Base-by-base conservation (phyloP, 495 filamentous ascomycete genomes). In the Thozetella sp. region DNA sequence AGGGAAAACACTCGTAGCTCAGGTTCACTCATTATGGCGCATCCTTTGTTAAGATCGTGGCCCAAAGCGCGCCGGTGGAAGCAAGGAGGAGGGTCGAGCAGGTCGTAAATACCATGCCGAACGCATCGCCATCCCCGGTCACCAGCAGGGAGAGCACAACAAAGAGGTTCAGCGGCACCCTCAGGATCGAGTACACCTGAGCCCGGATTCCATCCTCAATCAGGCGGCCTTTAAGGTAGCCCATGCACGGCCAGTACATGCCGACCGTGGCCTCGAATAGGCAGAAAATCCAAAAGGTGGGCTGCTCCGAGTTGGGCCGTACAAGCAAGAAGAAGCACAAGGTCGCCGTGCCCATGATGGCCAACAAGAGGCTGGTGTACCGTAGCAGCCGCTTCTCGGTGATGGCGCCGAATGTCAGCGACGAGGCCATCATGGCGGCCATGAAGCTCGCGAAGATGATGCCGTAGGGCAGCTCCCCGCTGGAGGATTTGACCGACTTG, bases 401-500 rank as follows among this genome's bases (percentile, higher is more conserved):
- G 64, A 73, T 60, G 26, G 72, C 71, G 64, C 66, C 77, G 64
- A 75, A 86, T 30, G 66, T 64, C 12, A 76, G 70, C 23, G 79
- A 75, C 22, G 81, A 79, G 0, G 81, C 72, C 72, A 84, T 79
- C 61, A 81, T 81, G 2, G 76, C 70, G 15, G 77, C 77, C 83
- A 87, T 87, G 67, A 87, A 81, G 58, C 74, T 76, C 3, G 82
- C 74, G 57, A 85, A 87, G 50, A 87, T 86, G 40, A 80, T 68
- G 43, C 84, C 83, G 59, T 82, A 85, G 6, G 84, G 83, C 0
- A 84, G 78, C 25, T 71, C 66, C 30, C 56, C 25, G 6, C 67
- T 20, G 10, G 71, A 59, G 15, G 65, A 53, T 53, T 72, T 70
- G 23, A 74, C 72, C 1, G 77, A 69, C 26, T 75, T 73, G 6